Conservation (phyloP, 768 basidiomycete genomes). For the Boletellus emodensis region DNA sequence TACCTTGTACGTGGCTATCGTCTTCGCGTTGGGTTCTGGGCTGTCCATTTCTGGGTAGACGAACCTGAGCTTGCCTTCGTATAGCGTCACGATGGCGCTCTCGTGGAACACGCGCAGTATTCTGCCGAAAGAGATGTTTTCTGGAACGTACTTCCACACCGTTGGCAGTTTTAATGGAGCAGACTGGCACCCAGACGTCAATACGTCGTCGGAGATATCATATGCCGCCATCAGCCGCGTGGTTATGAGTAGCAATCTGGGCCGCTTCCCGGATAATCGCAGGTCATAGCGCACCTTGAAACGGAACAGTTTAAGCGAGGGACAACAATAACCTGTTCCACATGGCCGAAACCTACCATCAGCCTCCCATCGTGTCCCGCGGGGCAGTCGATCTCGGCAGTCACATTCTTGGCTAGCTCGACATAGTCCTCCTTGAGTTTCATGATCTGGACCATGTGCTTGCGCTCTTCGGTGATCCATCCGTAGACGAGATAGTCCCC, state of each 20-base stretch:
- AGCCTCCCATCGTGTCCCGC: slow-evolving; percentile 24
- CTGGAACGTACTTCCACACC: slow-evolving; percentile 20
- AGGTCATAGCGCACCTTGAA: slow-evolving; percentile 28
- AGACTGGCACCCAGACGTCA: slow-evolving; percentile 9
- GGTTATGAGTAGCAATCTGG: slow-evolving; percentile 22
- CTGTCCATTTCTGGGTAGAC: slow-evolving; percentile 25
- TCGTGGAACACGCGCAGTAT: slow-evolving; percentile 28
- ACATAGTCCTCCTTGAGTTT: slow-evolving; percentile 27
- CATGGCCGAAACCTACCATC: slow-evolving; percentile 14
- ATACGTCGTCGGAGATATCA: slow-evolving; percentile 20
- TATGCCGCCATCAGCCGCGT: slow-evolving; percentile 30
- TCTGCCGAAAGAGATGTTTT: slow-evolving; percentile 24
- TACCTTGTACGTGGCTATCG: slow-evolving; percentile 19
- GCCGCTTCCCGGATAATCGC: slow-evolving; percentile 24
- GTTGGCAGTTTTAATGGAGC: slow-evolving; percentile 7
- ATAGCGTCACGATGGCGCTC: slow-evolving; percentile 22
- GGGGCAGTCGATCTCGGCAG: slow-evolving; percentile 28
- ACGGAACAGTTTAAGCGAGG: background rate
- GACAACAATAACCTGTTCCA: background rate
- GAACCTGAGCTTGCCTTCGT: slow-evolving; percentile 25
- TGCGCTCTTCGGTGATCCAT: slow-evolving; percentile 29
- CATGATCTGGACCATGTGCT: slow-evolving; percentile 28
- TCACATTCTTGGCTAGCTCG: slow-evolving; percentile 16
- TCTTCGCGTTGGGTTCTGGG: slow-evolving; percentile 11
- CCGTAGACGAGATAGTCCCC: slow-evolving; percentile 28